A percentile compares a stretch with the other conserved stretches of the same genome.
Evolutionary conservation across 495 filamentous ascomycete genomes (phyloP).

Genomic region (Hyaloscypha variabilis): DNA sequence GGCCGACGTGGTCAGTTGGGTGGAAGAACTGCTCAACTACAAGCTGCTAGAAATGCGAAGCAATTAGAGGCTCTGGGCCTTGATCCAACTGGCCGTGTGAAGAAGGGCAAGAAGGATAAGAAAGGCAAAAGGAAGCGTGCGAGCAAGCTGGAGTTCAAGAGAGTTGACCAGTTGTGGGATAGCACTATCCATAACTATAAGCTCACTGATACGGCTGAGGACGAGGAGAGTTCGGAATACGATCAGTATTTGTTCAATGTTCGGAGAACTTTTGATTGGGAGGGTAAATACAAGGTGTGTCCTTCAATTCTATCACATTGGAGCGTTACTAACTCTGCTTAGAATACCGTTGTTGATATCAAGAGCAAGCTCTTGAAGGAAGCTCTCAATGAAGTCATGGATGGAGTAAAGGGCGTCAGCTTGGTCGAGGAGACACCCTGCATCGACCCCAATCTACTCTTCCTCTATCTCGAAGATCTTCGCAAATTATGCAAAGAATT

Average conservation of each 20-base stretch:
- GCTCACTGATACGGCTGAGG: constrained; percentile 77
- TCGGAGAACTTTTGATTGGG: constrained; percentile 82
- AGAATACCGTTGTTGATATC: constrained; percentile 68
- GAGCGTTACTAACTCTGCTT: constrained; percentile 10
- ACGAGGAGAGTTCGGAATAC: constrained; percentile 72
- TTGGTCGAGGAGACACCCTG: constrained; percentile 79
- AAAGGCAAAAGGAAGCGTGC: constrained; percentile 48
- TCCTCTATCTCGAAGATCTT: constrained; percentile 83
- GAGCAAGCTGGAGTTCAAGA: constrained; percentile 77
- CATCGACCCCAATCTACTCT: constrained; percentile 85
- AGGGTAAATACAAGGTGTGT: constrained; percentile 71
- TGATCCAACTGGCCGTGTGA: constrained; percentile 25
- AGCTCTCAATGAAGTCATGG: constrained; percentile 73
- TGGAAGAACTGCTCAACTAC: constrained; percentile 21
- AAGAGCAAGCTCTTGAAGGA: constrained; percentile 81
- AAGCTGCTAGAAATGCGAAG: constrained; percentile 23
- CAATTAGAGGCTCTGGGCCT: constrained; percentile 28
- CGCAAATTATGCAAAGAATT: constrained; percentile 65
- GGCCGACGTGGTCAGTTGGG: constrained; percentile 17
- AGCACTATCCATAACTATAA: constrained; percentile 81
- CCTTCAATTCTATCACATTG: background rate
- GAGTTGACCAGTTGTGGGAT: constrained; percentile 86
- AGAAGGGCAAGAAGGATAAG: constrained; percentile 34
- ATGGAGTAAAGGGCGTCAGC: constrained; percentile 79
- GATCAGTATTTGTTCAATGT: constrained; percentile 88